These are phyloP conservation scores for Straminergon stramineum DNA, from an alignment of 225 moss, liverwort and hornwort species.

Conservation along the genomic window DNA sequence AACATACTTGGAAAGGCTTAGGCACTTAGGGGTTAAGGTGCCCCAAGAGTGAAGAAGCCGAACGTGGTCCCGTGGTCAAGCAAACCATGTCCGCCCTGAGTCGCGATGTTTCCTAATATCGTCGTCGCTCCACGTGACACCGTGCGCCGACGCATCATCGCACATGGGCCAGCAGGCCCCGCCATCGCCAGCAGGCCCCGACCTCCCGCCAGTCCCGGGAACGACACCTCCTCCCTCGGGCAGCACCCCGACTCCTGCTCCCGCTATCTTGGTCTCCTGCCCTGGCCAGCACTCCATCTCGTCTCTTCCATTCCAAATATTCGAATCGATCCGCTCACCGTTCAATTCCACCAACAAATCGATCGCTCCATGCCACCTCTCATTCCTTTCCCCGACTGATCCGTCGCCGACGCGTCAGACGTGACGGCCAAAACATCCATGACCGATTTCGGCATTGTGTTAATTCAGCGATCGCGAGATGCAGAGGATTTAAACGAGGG, in stretches of 20 bases:
- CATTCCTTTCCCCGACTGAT: neutral
- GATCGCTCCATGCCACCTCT: neutral
- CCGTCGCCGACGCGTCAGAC: neutral
- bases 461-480: neutral
- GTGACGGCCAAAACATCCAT: neutral
- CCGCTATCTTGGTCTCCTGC: neutral
- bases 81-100: neutral
- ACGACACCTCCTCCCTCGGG: neutral
- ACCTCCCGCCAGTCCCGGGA: neutral
- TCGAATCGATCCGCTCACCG: neutral
- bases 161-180: slow-evolving; percentile 28
- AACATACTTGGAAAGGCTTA: too few species aligned
- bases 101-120: neutral
- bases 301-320: neutral
- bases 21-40: neutral
- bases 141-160: slow-evolving; percentile 18
- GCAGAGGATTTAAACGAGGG: neutral
- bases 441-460: neutral
- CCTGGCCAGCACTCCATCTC: too few species aligned
- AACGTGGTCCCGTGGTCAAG: neutral
- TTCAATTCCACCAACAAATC: neutral
- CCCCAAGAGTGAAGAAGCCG: neutral
- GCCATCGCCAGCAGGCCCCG: neutral
- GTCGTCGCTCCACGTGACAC: slow-evolving; percentile 26
- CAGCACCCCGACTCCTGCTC: neutral